phyloP scores from a whole-genome alignment of 805 yeast species.

The Tetrapisispora fleetii region DNA sequence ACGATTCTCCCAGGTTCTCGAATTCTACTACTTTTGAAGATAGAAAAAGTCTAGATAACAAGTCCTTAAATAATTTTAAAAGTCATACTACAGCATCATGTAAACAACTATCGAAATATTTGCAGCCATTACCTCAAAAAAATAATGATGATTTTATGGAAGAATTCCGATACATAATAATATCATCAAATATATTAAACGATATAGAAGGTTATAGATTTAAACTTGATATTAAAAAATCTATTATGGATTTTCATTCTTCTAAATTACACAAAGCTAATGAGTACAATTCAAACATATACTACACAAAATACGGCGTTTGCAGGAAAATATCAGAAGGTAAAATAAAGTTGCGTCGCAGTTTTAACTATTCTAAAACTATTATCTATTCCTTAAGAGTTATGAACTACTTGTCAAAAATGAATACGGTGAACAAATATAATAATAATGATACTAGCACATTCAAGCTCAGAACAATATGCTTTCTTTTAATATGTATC shows the following conservation, averaged over 20 bases:
- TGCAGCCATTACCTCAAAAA: neutral
- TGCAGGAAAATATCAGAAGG: conserved; percentile 4
- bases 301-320: conserved; percentile 16
- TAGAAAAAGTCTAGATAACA: neutral
- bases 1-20: conserved; percentile 24
- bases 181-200: conserved; percentile 40
- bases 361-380: conserved; percentile 6
- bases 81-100: neutral
- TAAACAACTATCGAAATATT: neutral
- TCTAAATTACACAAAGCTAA: neutral
- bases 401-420: neutral
- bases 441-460: too few species aligned
- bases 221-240: conserved; percentile 13
- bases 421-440: too few species aligned
- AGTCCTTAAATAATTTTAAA: neutral
- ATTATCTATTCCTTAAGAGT: conserved; percentile 1
- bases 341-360: conserved; percentile 3
- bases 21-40: conserved; percentile 10
- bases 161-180: conserved; percentile 40
- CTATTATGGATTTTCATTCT: conserved; percentile 14
- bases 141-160: conserved; percentile 32
- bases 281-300: neutral
- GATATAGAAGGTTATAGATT: conserved; percentile 27
- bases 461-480: conserved; percentile 2
- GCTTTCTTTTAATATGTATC: conserved; percentile 9